Base-by-base conservation (phyloP, 1,284 basidiomycete genomes). In the Cerrena zonata region DNA sequence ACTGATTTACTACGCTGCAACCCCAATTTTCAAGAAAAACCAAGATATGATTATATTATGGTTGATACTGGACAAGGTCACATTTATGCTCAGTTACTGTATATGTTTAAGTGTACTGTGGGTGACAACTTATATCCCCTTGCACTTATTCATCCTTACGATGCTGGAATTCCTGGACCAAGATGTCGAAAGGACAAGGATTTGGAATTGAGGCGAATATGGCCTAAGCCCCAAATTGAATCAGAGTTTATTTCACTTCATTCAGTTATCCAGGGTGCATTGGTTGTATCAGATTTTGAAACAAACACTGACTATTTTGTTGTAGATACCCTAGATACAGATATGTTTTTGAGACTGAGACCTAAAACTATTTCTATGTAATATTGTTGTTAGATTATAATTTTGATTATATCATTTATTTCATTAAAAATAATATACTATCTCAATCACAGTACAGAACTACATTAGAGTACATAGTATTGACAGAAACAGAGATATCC, bases 311-410 rank as follows among this genome's bases (percentile, higher is more conserved):
- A 67, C 27, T 63, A 48, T 27, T 53, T 67, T 22, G 61, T 65
- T 1, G 50, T 61, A 2, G 63, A 67, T 49, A 41, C 53, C 1
- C 43, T 63, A 11, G 64, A 67, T 40, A 52, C 54, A 27, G 66
- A 68, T 39, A 61, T 61, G 56, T 68, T 62, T 41, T 39, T 68
- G 4, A 55, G 58, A n/a, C n/a, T n/a, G n/a, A n/a, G n/a, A n/a
- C n/a, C n/a, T n/a, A n/a, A n/a, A n/a, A n/a, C n/a, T n/a, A n/a
- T n/a, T n/a, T n/a, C n/a, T n/a, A n/a, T n/a, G n/a, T n/a, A n/a
- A n/a, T n/a, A n/a, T n/a, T n/a, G n/a, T n/a, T n/a, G n/a, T n/a
- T n/a, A n/a, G n/a, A n/a, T n/a, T n/a, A n/a, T n/a, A n/a, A n/a
- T n/a, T n/a, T n/a, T n/a, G n/a, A n/a, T n/a, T n/a, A n/a, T n/a